Percentiles rank a stretch among this genome's conserved stretches.
Evolutionary conservation across 2,329 filamentous ascomycete genomes (phyloP).

Genomic region (Microcera coccophila): DNA sequence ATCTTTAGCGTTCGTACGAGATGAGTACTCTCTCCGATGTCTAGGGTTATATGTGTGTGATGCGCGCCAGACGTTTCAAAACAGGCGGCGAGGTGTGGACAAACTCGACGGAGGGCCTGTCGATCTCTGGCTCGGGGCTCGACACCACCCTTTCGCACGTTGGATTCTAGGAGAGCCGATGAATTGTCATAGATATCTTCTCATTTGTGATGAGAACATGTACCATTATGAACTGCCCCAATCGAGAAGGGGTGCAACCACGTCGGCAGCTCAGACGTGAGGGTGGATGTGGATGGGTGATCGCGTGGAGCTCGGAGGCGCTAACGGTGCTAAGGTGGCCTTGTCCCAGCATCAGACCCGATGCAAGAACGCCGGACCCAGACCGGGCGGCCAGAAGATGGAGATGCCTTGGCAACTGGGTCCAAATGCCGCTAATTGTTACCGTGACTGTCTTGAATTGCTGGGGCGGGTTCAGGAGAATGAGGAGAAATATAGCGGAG

Average conservation of each 20-base stretch:
- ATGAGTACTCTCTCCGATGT: too few species aligned
- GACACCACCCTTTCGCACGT: not conserved
- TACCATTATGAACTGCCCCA: too few species aligned
- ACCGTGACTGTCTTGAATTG: too few species aligned
- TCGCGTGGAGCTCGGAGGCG: constrained; percentile 16
- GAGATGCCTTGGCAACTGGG: not conserved
- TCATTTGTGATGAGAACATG: too few species aligned
- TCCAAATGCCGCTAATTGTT: not conserved
- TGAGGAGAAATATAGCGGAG: too few species aligned
- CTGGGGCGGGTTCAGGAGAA: too few species aligned
- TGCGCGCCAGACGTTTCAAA: not conserved
- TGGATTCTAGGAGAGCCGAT: too few species aligned
- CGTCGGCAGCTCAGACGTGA: too few species aligned
- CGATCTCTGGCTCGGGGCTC: not conserved
- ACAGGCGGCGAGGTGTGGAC: not conserved
- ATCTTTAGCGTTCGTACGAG: not conserved
- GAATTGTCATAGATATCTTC: too few species aligned
- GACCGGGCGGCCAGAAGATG: not conserved
- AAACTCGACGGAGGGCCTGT: not conserved
- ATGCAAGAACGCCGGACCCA: not conserved
- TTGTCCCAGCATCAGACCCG: not conserved
- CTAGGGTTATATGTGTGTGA: not conserved
- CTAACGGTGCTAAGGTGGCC: constrained; percentile 11
- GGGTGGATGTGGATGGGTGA: constrained; percentile 13
- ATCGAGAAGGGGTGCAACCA: too few species aligned